Base-by-base conservation (phyloP, 1,284 basidiomycete genomes). In the Ceratobasidium sp. region DNA sequence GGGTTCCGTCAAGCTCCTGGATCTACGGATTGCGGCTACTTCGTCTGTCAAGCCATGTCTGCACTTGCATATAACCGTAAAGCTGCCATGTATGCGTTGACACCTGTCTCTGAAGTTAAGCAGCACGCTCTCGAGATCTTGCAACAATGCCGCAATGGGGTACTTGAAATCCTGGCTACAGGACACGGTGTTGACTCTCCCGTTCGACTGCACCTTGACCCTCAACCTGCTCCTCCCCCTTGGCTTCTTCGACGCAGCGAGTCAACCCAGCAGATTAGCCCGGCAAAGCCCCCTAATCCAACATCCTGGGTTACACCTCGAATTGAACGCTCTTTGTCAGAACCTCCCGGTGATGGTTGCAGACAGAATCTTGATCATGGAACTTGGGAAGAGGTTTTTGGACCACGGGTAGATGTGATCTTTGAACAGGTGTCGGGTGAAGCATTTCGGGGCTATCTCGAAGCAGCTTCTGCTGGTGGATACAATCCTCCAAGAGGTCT, bases 31-130 rank as follows among this genome's bases (percentile, higher is more conserved):
- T 67, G 65, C 15, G 65, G 65, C 1, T 67, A 31, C 4, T 67
- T 53, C 37, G 65, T 67, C 20, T 51, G 65, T n/a, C 65, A 67
- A 26, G 65, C 65, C 1, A 49, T 39, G 0, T 67, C 65, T 37
- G 26, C 65, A 2, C n/a, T 67, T 13, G 42, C 17, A 0, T 23
- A 39, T 8, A n/a, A 20, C 20, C 47, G 17, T 6, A 42, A 13
- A 13, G 7, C 17, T 7, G 47, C 17, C 13, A 17, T 49, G 17
- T 2, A 20, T n/a, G 6, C n/a, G 10, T 20, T 31, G 26, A 11
- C 56, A 17, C 56, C 56, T 1, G 31, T 60, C 17, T 13, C 8
- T 7, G 10, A 33, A 13, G 56, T 60, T 0, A 60, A 60, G 31
- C 0, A 20, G 8, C 3, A 20, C 37, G 31, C 20, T 5, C 13